A percentile compares a stretch with the other conserved stretches of the same genome.
phyloP scores from a whole-genome alignment of 257 asterid genomes.

The Echites panduratus region DNA sequence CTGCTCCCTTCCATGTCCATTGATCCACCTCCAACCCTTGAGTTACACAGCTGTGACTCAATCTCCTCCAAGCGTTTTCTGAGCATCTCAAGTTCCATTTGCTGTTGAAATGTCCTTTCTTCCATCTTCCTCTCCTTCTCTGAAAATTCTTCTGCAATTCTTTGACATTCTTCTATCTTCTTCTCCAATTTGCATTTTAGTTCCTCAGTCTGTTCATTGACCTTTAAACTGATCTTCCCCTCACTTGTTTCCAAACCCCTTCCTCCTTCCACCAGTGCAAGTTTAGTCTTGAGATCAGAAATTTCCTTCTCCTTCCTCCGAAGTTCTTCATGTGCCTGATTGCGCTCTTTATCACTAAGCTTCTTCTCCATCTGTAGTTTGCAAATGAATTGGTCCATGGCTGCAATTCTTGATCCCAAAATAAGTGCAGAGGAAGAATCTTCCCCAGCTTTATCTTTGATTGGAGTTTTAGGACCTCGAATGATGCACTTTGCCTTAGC shows the following conservation, averaged over 20 bases:
- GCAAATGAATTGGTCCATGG: constrained; percentile 74
- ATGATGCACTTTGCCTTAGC: constrained; percentile 95
- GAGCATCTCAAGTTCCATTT: constrained; percentile 63
- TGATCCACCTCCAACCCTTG: constrained; percentile 43
- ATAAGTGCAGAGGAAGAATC: constrained; percentile 66
- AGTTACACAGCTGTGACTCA: constrained; percentile 46
- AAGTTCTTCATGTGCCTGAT: constrained; percentile 59
- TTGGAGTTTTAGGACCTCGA: constrained; percentile 72
- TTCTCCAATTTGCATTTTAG: constrained; percentile 54
- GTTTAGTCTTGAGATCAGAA: constrained; percentile 47
- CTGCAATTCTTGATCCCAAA: constrained; percentile 72
- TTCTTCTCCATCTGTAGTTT: constrained; percentile 77
- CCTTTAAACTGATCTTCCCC: constrained; percentile 56
- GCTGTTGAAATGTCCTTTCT: constrained; percentile 48
- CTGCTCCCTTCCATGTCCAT: constrained; percentile 50
- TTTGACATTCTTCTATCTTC: constrained; percentile 58
- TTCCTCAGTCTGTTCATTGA: constrained; percentile 36
- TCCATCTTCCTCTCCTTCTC: constrained; percentile 81
- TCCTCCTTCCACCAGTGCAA: constrained; percentile 38
- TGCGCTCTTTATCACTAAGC: constrained; percentile 51
- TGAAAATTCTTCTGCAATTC: constrained; percentile 48
- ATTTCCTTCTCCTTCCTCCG: constrained; percentile 63
- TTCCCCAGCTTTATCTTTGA: constrained; percentile 62
- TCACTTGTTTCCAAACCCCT: constrained; percentile 31
- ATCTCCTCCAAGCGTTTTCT: constrained; percentile 69